Conservation (phyloP, 176 grass and related monocot species). For the Saccharum spontaneum region DNA sequence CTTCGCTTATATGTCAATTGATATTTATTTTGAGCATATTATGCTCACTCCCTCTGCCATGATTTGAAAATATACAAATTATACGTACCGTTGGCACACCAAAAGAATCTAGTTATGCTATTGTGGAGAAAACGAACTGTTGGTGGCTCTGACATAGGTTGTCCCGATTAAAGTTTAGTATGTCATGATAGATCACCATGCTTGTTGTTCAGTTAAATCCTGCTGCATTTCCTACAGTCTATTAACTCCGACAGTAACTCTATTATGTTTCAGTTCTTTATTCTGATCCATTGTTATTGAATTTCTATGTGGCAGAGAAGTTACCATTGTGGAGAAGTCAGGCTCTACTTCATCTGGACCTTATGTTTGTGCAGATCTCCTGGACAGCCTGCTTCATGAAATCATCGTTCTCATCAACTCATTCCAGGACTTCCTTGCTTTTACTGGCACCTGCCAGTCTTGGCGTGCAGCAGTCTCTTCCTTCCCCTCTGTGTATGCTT, state of each 20-base stretch:
- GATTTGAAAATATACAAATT: background rate
- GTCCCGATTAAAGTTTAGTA: background rate
- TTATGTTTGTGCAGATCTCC: background rate
- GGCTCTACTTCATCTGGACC: background rate
- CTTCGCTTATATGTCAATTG: background rate
- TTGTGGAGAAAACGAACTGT: background rate
- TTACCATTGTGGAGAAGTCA: background rate
- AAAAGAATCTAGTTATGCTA: background rate
- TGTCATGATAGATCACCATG: background rate
- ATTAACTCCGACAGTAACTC: too few relatives aligned
- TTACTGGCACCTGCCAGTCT: constrained; percentile 41
- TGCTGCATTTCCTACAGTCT: background rate
- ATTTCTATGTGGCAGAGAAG: constrained; percentile 18
- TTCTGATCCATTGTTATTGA: background rate
- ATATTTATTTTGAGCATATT: background rate
- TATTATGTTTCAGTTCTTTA: too few relatives aligned
- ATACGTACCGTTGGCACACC: background rate
- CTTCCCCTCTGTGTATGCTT: background rate
- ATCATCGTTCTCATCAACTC: background rate
- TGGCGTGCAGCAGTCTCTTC: constrained; percentile 35
- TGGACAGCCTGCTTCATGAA: background rate
- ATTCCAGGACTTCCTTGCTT: constrained; percentile 32
- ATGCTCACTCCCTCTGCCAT: background rate
- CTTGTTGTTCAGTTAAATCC: background rate
- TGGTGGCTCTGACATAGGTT: too few relatives aligned